A percentile compares a stretch with the other conserved stretches of the same genome.
Conservation (phyloP, 106 monocot genomes). For the Dendrobium catenatum region DNA sequence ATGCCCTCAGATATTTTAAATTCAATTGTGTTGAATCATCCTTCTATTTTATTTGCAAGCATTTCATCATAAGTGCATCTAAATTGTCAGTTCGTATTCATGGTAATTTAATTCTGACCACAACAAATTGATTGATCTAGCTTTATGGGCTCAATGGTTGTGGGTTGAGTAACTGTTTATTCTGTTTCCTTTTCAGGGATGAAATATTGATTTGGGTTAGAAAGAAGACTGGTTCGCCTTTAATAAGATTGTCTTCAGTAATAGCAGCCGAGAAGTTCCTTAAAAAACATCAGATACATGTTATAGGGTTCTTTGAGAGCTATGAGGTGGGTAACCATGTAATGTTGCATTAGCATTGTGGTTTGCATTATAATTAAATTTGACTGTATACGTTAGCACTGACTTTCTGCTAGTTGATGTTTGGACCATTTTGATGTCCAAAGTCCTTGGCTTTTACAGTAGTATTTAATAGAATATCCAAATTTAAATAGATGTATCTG, state of each 20-base stretch:
- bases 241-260: slow-evolving; percentile 44
- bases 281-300: slow-evolving; percentile 44
- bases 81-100: not conserved
- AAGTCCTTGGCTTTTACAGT: not conserved
- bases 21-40: not conserved
- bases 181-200: slow-evolving; percentile 41
- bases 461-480: not conserved
- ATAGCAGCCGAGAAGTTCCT: slow-evolving; percentile 64
- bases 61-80: not conserved
- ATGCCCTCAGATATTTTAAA: not conserved
- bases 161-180: not conserved
- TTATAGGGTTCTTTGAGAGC: slow-evolving; percentile 67
- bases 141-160: not conserved
- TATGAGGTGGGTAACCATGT: slow-evolving; percentile 42
- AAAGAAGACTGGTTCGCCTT: slow-evolving; percentile 83
- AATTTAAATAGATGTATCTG: not conserved
- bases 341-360: not conserved
- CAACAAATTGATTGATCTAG: not conserved
- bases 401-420: not conserved
- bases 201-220: slow-evolving; percentile 89
- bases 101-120: not conserved
- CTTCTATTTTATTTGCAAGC: not conserved
- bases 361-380: not conserved
- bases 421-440: not conserved
- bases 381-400: not conserved